A percentile compares a stretch with the other conserved stretches of the same genome.
Evolutionary conservation across 1,284 basidiomycete genomes (phyloP).

Genomic region (Rhodotorula sp.): DNA sequence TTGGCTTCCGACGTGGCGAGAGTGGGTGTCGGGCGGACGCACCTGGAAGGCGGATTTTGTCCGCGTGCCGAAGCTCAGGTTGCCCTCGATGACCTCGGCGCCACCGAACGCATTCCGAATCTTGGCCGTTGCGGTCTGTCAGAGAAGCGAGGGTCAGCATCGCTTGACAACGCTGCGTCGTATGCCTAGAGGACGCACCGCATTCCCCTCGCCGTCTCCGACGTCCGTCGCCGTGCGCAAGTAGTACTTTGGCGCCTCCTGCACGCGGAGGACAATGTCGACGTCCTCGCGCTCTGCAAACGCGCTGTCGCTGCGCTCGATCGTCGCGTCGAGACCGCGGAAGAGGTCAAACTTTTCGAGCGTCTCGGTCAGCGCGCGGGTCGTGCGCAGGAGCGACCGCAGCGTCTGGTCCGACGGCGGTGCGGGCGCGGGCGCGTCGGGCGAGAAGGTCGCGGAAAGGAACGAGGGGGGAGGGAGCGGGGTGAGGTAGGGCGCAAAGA

Average conservation of each 20-base stretch:
- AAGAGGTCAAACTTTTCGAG: conserved; percentile 75
- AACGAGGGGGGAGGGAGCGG: conserved; percentile 30
- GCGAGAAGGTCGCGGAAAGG: conserved; percentile 36
- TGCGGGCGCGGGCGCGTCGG: conserved; percentile 11
- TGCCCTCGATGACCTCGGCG: conserved; percentile 83
- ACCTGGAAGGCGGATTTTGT: conserved; percentile 81
- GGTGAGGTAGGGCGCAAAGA: conserved; percentile 68
- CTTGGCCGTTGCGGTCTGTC: conserved; percentile 69
- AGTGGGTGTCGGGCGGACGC: no score
- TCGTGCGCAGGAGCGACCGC: conserved; percentile 66
- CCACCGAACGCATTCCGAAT: conserved; percentile 88
- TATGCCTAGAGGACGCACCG: conserved; percentile 45
- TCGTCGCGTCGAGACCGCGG: conserved; percentile 64
- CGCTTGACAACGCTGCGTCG: background rate
- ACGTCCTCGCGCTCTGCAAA: conserved; percentile 69
- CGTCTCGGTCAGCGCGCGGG: conserved; percentile 65
- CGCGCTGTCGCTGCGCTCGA: conserved; percentile 66
- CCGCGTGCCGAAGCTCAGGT: conserved; percentile 80
- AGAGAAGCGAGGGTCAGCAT: conserved; percentile 45
- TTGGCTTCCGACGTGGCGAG: no score
- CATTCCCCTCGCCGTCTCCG: conserved; percentile 89
- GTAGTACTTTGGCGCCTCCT: conserved; percentile 75
- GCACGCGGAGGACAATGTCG: conserved; percentile 78
- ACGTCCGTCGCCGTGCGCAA: conserved; percentile 87
- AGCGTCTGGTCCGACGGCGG: conserved; percentile 56